Evolutionary conservation across 352 stramenopile species (phyloP), one percentile per base, ranked within the genome.

Genomic region (Peronosclerospora sorghi): DNA sequence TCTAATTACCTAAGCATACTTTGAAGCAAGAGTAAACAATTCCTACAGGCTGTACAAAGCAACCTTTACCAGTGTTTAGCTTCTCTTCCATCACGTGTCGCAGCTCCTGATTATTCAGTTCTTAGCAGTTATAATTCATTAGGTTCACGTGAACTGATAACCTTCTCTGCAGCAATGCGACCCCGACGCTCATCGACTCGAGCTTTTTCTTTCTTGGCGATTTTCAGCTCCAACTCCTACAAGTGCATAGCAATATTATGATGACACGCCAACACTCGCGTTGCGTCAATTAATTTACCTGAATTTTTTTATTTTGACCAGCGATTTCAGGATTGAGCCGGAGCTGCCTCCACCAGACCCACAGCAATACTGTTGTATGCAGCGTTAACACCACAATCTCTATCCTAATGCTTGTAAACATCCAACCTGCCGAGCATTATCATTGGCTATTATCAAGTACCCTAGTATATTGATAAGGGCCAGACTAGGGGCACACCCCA

Each of bases 11-110:
- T 30, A 82, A 59, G 43, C 67, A 89, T 29, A 56, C 65, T 42
- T 64, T 64, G 50, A 92, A 95, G 58, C 83, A 95, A 17, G 83
- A 95, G 1, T 60, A 54, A 8, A 91, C 64, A 5, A 52, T 50
- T 5, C 72, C 83, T n/a, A 95, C 74, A 23, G 80, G 53, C 42
- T 95, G 76, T 44, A 91, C 73, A 38, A 73, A 86, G 37, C 74
- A 73, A 14, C 75, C 80, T 40, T 83, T 73, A 42, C 60, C 77
- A 12, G 71, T 86, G 40, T 93, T 66, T 15, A 87, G 44, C 49
- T 91, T 83, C 37, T 82, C 63, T 5, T 85, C 61, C 69, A 86
- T 78, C 36, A 88, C 61, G 27, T 59, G 61, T 8, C 79, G 62
- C 40, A 88, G 42, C 29, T 91, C 74, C 73, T 87, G 36, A 0